These are phyloP conservation scores for Mortierella claussenii DNA, from an alignment of 192 early-diverging fungal species.

Conservation along the genomic window DNA sequence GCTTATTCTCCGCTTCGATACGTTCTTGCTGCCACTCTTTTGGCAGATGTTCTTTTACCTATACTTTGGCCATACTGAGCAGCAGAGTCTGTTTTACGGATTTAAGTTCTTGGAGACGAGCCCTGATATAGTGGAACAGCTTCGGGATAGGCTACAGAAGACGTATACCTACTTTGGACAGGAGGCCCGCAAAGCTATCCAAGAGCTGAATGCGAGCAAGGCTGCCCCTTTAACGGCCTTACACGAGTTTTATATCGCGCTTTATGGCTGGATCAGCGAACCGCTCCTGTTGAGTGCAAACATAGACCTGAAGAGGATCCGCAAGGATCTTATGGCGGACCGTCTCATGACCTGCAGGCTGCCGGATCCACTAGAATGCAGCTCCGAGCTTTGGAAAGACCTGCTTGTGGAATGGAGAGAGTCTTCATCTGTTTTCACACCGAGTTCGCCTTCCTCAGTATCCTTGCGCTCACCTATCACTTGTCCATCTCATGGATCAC, in stretches of 20 bases:
- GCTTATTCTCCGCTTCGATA: conserved; percentile 53
- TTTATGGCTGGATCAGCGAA: conserved; percentile 62
- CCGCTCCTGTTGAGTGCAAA: conserved; percentile 29
- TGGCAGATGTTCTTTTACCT: conserved; percentile 63
- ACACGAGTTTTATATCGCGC: conserved; percentile 57
- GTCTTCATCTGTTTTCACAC: neutral
- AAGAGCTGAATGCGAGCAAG: conserved; percentile 3
- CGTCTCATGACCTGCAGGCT: conserved; percentile 41
- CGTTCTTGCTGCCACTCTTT: conserved; percentile 54
- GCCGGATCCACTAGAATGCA: conserved; percentile 39
- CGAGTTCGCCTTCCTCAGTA: conserved; percentile 14
- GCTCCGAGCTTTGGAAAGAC: conserved; percentile 51
- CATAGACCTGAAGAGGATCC: conserved; percentile 34
- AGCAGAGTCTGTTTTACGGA: conserved; percentile 38
- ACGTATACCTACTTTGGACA: conserved; percentile 53
- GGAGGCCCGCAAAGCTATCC: conserved; percentile 22
- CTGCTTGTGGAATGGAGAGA: conserved; percentile 21
- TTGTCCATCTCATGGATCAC: neutral
- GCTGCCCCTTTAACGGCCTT: conserved; percentile 30
- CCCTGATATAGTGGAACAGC: conserved; percentile 40
- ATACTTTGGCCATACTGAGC: conserved; percentile 54
- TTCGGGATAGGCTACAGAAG: conserved; percentile 53
- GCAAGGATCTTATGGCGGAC: conserved; percentile 33
- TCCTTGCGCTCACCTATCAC: neutral
- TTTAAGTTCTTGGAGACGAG: conserved; percentile 53